phyloP scores from a whole-genome alignment of 441 rosid genomes.

The Arabidopsis hybrid region DNA sequence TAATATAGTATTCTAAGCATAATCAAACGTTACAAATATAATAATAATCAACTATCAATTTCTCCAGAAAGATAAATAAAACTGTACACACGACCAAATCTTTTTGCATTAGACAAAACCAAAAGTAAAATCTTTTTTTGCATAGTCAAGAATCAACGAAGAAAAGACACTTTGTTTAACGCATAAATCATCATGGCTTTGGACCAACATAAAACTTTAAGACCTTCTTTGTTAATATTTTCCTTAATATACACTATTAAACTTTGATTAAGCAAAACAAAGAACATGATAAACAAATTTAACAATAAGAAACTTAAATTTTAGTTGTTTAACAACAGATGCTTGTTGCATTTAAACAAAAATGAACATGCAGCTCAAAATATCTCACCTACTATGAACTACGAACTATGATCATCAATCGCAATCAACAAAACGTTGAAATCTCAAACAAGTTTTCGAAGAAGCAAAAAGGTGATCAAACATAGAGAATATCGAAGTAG shows the following conservation, averaged over 20 bases:
- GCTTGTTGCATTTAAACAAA: conserved; percentile 24
- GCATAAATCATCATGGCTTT: conserved; percentile 33
- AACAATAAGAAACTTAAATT: neutral
- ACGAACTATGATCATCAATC: conserved; percentile 31
- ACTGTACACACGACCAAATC: conserved; percentile 38
- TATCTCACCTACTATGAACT: conserved; percentile 11
- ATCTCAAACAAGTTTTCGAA: conserved; percentile 24
- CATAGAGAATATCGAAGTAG: conserved; percentile 32
- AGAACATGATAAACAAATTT: conserved; percentile 13
- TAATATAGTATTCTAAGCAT: conserved; percentile 25
- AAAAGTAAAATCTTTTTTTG: conserved; percentile 4
- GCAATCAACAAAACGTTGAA: conserved; percentile 21
- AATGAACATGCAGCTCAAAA: conserved; percentile 34
- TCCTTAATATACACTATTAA: neutral
- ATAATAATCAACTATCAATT: conserved; percentile 16
- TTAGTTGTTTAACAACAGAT: conserved; percentile 18
- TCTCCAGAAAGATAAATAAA: conserved; percentile 16
- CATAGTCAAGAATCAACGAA: conserved; percentile 38
- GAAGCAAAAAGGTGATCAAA: conserved; percentile 33
- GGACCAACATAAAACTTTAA: conserved; percentile 29
- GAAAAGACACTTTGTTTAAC: conserved; percentile 36
- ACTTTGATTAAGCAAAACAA: conserved; percentile 7
- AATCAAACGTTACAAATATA: conserved; percentile 22
- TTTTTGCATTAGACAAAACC: conserved; percentile 21
- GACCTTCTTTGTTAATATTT: conserved; percentile 19